A percentile compares a stretch with the other conserved stretches of the same genome.
Conservation (phyloP, 2,329 filamentous ascomycete species). For the Elsinoe arachidis region DNA sequence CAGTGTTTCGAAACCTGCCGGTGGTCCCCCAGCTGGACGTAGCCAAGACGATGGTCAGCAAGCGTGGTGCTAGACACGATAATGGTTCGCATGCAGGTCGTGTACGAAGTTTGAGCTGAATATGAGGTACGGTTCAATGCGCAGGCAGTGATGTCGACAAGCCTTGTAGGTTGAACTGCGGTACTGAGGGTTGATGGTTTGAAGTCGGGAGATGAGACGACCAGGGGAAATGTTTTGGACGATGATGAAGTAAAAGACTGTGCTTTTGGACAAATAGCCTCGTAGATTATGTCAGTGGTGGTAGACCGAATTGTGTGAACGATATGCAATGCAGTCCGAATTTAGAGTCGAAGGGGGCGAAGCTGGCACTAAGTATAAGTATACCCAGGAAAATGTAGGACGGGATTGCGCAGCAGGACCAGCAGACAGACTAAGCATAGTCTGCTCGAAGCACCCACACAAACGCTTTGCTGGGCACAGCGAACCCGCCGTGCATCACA, state of each 20-base stretch:
- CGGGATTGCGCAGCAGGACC: slow-evolving; percentile 11
- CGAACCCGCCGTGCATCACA: slow-evolving; percentile 9
- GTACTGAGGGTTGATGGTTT: background rate
- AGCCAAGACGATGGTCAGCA: background rate
- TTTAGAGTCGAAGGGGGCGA: slow-evolving; percentile 13
- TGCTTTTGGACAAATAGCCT: background rate
- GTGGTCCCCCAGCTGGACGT: background rate
- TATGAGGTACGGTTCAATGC: background rate
- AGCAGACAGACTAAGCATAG: slow-evolving; percentile 11
- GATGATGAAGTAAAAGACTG: background rate
- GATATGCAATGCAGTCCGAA: slow-evolving; percentile 8
- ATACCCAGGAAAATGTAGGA: slow-evolving; percentile 8
- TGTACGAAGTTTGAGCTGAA: background rate
- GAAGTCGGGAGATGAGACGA: slow-evolving; percentile 1
- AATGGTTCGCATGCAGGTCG: slow-evolving; percentile 4
- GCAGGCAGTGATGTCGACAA: slow-evolving; percentile 1
- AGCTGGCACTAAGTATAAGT: slow-evolving; percentile 14
- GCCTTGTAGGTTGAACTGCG: background rate
- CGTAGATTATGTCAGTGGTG: background rate
- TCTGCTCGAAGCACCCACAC: slow-evolving; percentile 1
- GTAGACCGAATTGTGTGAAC: background rate
- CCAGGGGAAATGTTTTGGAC: background rate
- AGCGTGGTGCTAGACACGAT: background rate
- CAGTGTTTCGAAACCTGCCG: slow-evolving; percentile 10
- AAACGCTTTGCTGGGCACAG: background rate